Evolutionary conservation across 108 stramenopile genomes (phyloP).

Genomic region (Cyclostephanos tholiformis): DNA sequence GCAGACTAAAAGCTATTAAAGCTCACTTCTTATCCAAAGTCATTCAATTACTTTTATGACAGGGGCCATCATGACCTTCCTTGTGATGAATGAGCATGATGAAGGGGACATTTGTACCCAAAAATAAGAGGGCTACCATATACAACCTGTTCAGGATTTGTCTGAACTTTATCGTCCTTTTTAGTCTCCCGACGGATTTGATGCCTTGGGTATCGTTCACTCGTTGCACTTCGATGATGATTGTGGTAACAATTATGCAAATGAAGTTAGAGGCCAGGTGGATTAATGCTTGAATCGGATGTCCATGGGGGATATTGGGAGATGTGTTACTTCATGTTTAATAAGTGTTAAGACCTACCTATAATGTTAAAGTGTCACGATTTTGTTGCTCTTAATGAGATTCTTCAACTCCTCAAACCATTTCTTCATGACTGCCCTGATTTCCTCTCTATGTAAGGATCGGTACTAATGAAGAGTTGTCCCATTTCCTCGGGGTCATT

Average conservation of each 20-base stretch:
- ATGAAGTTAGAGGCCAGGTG: constrained; percentile 40
- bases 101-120: constrained; percentile 94
- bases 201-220: constrained; percentile 64
- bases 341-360: too few species aligned
- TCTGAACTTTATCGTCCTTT: constrained; percentile 94
- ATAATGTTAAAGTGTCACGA: constrained; percentile 27
- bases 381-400: constrained; percentile 24
- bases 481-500: constrained; percentile 74
- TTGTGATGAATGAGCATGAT: constrained; percentile 94
- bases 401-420: constrained; percentile 29
- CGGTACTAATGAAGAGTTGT: constrained; percentile 54
- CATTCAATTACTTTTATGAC: too few species aligned
- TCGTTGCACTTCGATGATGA: constrained; percentile 70
- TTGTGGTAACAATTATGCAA: constrained; percentile 65
- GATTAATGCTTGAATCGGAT: constrained; percentile 6
- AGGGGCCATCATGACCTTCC: constrained; percentile 67
- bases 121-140: constrained; percentile 91
- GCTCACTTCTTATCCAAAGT: too few species aligned
- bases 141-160: constrained; percentile 95
- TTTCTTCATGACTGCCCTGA: constrained; percentile 25
- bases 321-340: too few species aligned
- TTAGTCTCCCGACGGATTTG: constrained; percentile 84
- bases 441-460: constrained; percentile 10
- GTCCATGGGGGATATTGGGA: background rate
- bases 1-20: too few species aligned